Base-by-base conservation (phyloP, 2,329 filamentous ascomycete genomes). In the Podosphaera xanthii region DNA sequence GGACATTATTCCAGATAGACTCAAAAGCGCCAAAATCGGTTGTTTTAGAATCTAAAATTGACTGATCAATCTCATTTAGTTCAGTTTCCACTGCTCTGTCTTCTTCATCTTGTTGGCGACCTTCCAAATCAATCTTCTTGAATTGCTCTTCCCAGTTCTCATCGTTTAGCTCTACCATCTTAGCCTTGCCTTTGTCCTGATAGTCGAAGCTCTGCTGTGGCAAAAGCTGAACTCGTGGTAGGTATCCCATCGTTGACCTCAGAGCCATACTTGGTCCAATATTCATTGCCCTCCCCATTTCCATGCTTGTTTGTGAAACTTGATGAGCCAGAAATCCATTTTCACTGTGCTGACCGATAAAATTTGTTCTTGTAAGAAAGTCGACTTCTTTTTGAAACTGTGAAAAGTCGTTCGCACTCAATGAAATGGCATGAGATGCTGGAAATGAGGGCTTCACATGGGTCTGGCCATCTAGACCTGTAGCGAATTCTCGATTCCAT, bases 121-220 rank as follows among this genome's bases (percentile, higher is more conserved):
- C 69, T 62, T 82, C 76, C 62, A 84, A 73, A 69, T 91, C 87
- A 69, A 96, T 83, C 71, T 92, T 82, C 60, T 88, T 86, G 71
- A 98, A 98, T 71, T 97, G 89, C 66, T 89, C 87, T 72, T 97
- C 91, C 92, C 92, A 97, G 68, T 94, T 85, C 67, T 84, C 76
- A 66, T 98, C 91, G 69, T 96, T 88, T 33, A 97, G 79, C 73
- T 97, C 92, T 10, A 97, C 84, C 73, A 97, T 81, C 71, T 94
- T 94, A 46, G 86, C 90, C 70, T 97, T 97, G 61, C 86, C 87
- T 71, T 89, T 86, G 46, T 67, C 76, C 49, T 69, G 65, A 44
- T 65, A 44, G 64, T 64, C 76, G 74, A n/a, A 34, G 22, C 5
- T 44, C 4, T 57, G n/a, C 9, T 44, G 35, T 33, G n/a, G n/a